Conservation (phyloP, 2,329 filamentous ascomycete genomes). For the Sporothrix brunneoviolacea region DNA sequence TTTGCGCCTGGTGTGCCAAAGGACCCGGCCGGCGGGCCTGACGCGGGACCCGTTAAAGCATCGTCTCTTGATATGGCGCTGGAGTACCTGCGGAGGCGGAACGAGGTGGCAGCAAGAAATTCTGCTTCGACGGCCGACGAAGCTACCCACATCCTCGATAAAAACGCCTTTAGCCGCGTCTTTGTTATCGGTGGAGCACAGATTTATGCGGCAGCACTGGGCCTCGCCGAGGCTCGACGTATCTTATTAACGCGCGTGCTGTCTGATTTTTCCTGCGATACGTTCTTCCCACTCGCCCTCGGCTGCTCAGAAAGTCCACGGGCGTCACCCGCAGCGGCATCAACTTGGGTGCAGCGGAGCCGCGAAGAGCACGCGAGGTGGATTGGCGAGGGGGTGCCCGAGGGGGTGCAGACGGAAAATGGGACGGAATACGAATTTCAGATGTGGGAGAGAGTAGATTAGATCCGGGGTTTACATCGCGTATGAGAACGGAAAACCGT, state of each 20-base stretch:
- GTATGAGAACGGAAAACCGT: no score
- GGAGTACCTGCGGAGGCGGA: slow-evolving; percentile 26
- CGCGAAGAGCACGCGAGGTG: slow-evolving; percentile 53
- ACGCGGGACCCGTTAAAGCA: slow-evolving; percentile 47
- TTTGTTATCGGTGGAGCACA: slow-evolving; percentile 89
- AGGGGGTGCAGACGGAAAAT: slow-evolving; percentile 54
- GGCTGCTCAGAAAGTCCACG: slow-evolving; percentile 26
- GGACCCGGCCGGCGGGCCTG: slow-evolving; percentile 12
- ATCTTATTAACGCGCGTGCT: slow-evolving; percentile 65
- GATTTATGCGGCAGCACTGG: slow-evolving; percentile 70
- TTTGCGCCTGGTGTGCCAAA: slow-evolving; percentile 21
- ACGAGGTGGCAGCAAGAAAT: no score
- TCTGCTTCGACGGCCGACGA: background rate
- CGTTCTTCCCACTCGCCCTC: slow-evolving; percentile 60
- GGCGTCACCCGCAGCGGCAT: background rate
- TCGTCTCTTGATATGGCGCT: slow-evolving; percentile 54
- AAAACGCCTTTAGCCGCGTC: slow-evolving; percentile 40
- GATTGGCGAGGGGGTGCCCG: slow-evolving; percentile 57
- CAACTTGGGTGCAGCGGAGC: slow-evolving; percentile 48
- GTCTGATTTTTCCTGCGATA: slow-evolving; percentile 69
- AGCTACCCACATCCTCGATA: background rate
- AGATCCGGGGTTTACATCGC: background rate
- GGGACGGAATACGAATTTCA: slow-evolving; percentile 63
- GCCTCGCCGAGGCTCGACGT: slow-evolving; percentile 47
- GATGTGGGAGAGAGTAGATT: slow-evolving; percentile 58